These are phyloP conservation scores for Fusarium paranaense DNA, from an alignment of 2,329 filamentous ascomycete species.

Conservation along the genomic window DNA sequence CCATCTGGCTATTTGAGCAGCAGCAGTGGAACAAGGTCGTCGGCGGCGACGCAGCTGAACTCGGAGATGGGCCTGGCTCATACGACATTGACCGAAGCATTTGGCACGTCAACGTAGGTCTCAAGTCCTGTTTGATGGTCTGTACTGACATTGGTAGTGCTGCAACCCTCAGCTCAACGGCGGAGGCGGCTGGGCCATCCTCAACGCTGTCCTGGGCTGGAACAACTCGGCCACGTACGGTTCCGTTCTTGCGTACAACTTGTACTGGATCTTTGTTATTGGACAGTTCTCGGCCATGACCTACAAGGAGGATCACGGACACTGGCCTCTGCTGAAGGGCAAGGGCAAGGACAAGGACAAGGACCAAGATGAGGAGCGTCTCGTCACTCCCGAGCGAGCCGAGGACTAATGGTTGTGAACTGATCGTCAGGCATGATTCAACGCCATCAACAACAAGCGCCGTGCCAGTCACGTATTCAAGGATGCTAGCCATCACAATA, in stretches of 20 bases:
- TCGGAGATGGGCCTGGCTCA: constrained; percentile 74
- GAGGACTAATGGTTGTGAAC: not conserved
- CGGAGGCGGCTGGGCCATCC: constrained; percentile 85
- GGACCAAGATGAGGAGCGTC: constrained; percentile 24
- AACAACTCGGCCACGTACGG: constrained; percentile 89
- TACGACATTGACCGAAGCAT: constrained; percentile 84
- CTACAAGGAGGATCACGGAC: constrained; percentile 71
- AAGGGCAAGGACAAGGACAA: constrained; percentile 41
- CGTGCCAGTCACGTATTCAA: not conserved
- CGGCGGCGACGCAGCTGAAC: constrained; percentile 66
- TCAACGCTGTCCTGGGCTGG: constrained; percentile 90
- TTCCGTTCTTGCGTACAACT: constrained; percentile 85
- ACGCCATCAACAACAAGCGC: not conserved
- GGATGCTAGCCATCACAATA: not conserved
- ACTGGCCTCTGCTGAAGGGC: constrained; percentile 58
- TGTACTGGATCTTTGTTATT: constrained; percentile 87
- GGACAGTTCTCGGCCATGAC: constrained; percentile 74
- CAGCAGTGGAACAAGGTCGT: constrained; percentile 76
- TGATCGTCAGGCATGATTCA: not conserved
- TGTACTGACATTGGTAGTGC: constrained; percentile 63
- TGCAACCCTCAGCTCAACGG: constrained; percentile 80
- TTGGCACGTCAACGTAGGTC: constrained; percentile 83
- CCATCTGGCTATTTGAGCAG: constrained; percentile 80
- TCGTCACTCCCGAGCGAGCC: constrained; percentile 1
- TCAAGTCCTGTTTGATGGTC: not conserved